Evolutionary conservation across 192 early-diverging fungal species (phyloP), one percentile per base, ranked within the genome.

Genomic region (Coemansia sp.): DNA sequence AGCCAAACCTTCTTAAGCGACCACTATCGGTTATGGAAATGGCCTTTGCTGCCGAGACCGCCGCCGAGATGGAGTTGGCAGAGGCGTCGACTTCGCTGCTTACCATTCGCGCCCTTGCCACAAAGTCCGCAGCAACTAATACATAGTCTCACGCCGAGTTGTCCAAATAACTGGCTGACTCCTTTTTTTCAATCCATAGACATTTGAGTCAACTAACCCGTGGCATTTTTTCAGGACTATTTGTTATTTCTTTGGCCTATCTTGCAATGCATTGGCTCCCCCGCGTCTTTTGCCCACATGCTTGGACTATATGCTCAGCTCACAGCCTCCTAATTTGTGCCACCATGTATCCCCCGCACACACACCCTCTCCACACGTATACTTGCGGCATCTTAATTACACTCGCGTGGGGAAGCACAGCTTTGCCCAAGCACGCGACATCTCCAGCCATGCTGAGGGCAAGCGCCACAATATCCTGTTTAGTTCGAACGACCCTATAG

Each of bases 11-110:
- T n/a, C 0, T 26, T 6, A 18, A 53, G 37, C 44, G 35, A 65
- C 44, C 27, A 15, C 32, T 35, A 32, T 55, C 62, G 14, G 55
- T 65, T 0, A 24, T 61, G 10, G 62, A 78, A 10, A 63, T 78
- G 53, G 58, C 65, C 4, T 54, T 65, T 3, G 65, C 75, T 19
- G 65, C 68, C 41, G 75, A 68, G 58, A 48, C 29, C 19, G 63
- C 58, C 34, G 75, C 62, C 22, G 62, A 71, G 32, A 36, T 61
- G 26, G 65, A 78, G 54, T 38, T 72, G 18, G 63, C 72, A 39
- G 62, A 65, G n/a, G 32, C 46, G 18, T 58, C 72, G 32, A 32
- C 57, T 17, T 56, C 67, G 6, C 32, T 75, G n/a, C 46, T 60
- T 4, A 48, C 58, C 1, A 43, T 21, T 7, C 66, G 70, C 24